Evolutionary conservation across 148 eudicot genomes (phyloP).

Genomic region (Tetragonia tetragonoides): DNA sequence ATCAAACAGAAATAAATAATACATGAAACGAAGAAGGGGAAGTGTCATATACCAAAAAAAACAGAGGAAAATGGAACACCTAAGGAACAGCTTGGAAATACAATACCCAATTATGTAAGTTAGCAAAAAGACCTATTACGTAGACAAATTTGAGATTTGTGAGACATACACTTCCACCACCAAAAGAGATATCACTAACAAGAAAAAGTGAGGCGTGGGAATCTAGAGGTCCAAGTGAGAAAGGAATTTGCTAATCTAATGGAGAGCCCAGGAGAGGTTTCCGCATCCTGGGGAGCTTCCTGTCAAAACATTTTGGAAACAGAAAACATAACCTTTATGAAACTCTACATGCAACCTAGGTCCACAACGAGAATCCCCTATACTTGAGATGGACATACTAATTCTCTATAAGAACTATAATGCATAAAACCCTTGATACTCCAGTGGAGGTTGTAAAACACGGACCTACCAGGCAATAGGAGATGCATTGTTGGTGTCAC

Average conservation of each 20-base stretch:
- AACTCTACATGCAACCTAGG: background rate
- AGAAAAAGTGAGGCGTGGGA: background rate
- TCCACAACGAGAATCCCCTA: background rate
- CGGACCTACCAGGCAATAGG: background rate
- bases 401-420: background rate
- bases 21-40: background rate
- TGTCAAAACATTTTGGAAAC: no score
- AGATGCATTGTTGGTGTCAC: background rate
- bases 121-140: no score
- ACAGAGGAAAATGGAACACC: background rate
- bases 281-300: background rate
- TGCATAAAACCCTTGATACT: background rate
- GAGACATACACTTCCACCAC: background rate
- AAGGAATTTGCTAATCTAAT: background rate
- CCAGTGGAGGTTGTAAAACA: background rate
- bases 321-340: background rate
- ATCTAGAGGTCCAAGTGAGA: background rate
- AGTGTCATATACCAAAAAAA: background rate
- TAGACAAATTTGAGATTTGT: background rate
- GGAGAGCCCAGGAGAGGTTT: background rate
- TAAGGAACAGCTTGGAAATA: background rate
- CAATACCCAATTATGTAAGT: background rate
- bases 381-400: background rate
- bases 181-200: background rate
- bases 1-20: background rate